Evolutionary conservation across 352 stramenopile species (phyloP), one percentile per base, ranked within the genome.

Genomic region (Thalassiosira oceanica): DNA sequence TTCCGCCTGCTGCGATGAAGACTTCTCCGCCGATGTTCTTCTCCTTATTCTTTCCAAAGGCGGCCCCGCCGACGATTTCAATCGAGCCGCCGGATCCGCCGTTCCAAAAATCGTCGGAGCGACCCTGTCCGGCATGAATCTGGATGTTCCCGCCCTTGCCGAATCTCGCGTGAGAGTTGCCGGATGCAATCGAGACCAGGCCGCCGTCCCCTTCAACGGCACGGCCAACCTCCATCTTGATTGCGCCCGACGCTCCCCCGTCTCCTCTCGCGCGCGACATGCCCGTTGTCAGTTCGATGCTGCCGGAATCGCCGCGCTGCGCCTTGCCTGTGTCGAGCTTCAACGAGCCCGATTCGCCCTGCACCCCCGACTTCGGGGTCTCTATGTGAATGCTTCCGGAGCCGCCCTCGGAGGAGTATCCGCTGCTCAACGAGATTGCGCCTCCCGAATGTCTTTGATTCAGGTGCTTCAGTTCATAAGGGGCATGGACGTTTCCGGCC

Each of bases 281-380:
- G 13, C 94, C 94, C 15, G 94, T 96, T 16, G 72, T 53, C 6
- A 97, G 21, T 41, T 75, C 67, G 21, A 95, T 58, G 27, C 80
- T 89, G 5, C 94, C 94, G 55, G 88, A 96, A 3, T 65, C 65
- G 23, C 88, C 87, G 37, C 66, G 67, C 6, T 85, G 86, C 20
- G 72, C 46, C 23, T 81, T 50, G 3, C 65, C 65, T 42, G 72
- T 78, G 18, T 48, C 62, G 21, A 92, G 31, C n/a, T 48, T 63
- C 27, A 93, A 44, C 3, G 53, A 24, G 18, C 87, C 87, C 26
- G 72, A 81, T 20, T 39, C 37, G 18, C 63, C 70, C 33, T 31
- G 24, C 16, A 4, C 52, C 24, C 69, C 80, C 20, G 67, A 65
- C 51, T 82, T 57, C n/a, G 74, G 77, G 13, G 77, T 90, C 35